Conservation (phyloP, 2,329 filamentous ascomycete genomes). For the Macrophomina tecta region DNA sequence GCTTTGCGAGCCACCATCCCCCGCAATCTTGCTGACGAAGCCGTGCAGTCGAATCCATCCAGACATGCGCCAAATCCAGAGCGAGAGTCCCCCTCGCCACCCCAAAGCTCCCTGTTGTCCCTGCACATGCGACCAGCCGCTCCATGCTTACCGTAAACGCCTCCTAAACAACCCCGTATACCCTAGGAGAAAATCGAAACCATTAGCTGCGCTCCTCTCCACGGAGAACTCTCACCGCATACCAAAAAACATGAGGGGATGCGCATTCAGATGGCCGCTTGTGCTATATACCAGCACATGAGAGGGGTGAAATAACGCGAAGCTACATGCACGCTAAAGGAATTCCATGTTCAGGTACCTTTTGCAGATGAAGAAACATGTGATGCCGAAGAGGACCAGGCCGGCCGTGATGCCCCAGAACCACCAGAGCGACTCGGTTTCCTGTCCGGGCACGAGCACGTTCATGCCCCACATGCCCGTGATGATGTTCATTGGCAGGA, state of each 20-base stretch:
- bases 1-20: not conserved
- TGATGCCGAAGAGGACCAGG: slow-evolving; percentile 77
- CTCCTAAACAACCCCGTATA: slow-evolving; percentile 24
- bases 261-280: slow-evolving; percentile 9
- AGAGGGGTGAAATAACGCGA: not conserved
- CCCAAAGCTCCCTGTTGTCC: not conserved
- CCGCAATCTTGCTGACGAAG: not conserved
- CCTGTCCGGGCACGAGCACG: slow-evolving; percentile 91
- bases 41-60: not conserved
- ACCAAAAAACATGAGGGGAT: not conserved
- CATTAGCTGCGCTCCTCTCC: slow-evolving; percentile 13
- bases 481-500: slow-evolving; percentile 98
- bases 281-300: slow-evolving; percentile 8
- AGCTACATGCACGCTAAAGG: slow-evolving; percentile 20
- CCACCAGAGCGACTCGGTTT: slow-evolving; percentile 69
- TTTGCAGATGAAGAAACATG: slow-evolving; percentile 83
- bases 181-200: slow-evolving; percentile 14
- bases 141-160: not conserved
- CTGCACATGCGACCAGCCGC: not conserved
- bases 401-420: slow-evolving; percentile 70
- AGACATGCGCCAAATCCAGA: not conserved
- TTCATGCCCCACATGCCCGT: slow-evolving; percentile 99
- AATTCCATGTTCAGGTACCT: slow-evolving; percentile 64
- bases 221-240: slow-evolving; percentile 10
- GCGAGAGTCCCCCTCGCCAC: not conserved